Evolutionary conservation across 148 eudicot genomes (phyloP).

Genomic region (Amaranthus cruentus): DNA sequence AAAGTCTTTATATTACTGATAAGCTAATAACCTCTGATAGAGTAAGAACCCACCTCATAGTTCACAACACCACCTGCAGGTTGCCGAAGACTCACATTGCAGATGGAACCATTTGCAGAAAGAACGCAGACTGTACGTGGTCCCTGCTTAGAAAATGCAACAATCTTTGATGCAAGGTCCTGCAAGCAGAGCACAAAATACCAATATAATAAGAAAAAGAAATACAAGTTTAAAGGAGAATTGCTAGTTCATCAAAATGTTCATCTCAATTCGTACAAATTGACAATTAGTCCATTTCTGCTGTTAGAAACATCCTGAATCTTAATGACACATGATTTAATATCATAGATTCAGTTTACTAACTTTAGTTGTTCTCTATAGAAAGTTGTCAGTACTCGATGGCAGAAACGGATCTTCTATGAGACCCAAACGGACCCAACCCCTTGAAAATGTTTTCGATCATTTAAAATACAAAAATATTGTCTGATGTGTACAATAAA

Average conservation of each 20-base stretch:
- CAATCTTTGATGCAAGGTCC: conserved; percentile 68
- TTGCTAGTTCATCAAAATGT: neutral
- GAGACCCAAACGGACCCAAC: no score
- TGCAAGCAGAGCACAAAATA: conserved; percentile 27
- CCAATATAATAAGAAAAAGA: neutral
- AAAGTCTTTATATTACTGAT: neutral
- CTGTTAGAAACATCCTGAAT: neutral
- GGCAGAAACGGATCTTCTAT: no score
- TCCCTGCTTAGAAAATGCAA: conserved; percentile 72
- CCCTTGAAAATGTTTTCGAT: no score
- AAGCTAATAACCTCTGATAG: neutral
- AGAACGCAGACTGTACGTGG: conserved; percentile 67
- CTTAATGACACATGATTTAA: neutral
- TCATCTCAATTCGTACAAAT: neutral
- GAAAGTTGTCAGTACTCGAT: neutral
- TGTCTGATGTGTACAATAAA: no score
- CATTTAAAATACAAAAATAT: no score
- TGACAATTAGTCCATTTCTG: neutral
- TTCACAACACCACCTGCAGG: conserved; percentile 63
- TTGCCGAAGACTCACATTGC: conserved; percentile 71
- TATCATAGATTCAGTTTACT: neutral
- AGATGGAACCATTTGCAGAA: conserved; percentile 72
- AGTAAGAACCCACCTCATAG: conserved; percentile 46
- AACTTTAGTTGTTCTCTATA: neutral
- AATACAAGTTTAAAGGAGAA: neutral